Conservation (phyloP, 176 grass and related monocot species). For the Phragmites australis region DNA sequence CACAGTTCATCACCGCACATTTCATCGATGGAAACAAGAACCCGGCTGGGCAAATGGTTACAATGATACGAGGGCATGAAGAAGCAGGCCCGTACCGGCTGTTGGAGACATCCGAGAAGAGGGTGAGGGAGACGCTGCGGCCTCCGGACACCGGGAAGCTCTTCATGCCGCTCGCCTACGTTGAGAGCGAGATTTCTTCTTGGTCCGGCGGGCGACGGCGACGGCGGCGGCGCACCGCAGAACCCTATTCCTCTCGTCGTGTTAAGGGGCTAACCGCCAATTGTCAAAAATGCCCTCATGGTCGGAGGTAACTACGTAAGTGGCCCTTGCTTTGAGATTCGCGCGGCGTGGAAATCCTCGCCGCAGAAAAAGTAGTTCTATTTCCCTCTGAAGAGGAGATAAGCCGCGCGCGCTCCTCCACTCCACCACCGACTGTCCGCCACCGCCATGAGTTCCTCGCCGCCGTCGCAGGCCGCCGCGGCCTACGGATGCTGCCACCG, state of each 20-base stretch:
- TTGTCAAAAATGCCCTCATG: background rate
- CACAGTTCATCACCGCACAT: background rate
- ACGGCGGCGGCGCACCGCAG: background rate
- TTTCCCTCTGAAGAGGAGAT: conserved; percentile 28
- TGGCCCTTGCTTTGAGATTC: background rate
- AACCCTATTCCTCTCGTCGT: conserved; percentile 15
- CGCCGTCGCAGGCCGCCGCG: conserved; percentile 13
- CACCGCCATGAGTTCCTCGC: conserved; percentile 42
- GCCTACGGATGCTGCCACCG: conserved; percentile 39
- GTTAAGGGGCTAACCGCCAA: background rate
- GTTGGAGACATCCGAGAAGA: conserved; percentile 80
- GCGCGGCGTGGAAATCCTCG: background rate
- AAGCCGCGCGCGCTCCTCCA: conserved; percentile 41
- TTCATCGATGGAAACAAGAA: conserved; percentile 9
- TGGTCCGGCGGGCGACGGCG: background rate
- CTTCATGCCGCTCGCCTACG: conserved; percentile 41
- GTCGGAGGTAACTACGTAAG: background rate
- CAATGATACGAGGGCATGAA: background rate
- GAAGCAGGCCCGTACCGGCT: conserved; percentile 40
- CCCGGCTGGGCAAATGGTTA: background rate
- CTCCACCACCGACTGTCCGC: conserved; percentile 22
- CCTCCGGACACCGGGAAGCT: conserved; percentile 48
- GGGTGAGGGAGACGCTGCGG: conserved; percentile 53
- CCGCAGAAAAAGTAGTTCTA: conserved; percentile 25
- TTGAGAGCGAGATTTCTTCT: background rate